Evolutionary conservation across 2,329 filamentous ascomycete genomes (phyloP).

Genomic region (Trichoderma sp.): DNA sequence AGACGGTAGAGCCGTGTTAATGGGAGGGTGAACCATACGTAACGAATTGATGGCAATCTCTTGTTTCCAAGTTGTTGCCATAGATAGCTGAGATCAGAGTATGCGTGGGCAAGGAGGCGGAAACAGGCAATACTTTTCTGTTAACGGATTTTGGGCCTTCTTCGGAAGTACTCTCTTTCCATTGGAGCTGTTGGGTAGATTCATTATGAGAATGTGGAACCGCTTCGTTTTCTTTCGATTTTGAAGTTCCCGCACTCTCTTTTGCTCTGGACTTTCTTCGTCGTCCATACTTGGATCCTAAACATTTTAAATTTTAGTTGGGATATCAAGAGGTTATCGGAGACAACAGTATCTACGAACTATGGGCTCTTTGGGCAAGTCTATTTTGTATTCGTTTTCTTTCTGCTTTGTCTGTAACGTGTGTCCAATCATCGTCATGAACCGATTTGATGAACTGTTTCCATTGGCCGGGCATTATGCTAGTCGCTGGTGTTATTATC

Average conservation of each 20-base stretch:
- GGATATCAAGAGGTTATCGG: no score
- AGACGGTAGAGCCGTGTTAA: background rate
- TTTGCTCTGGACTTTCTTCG: background rate
- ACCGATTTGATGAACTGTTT: background rate
- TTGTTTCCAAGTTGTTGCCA: background rate
- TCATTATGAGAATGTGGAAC: background rate
- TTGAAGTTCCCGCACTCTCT: background rate
- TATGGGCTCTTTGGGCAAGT: constrained; percentile 3
- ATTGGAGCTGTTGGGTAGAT: background rate
- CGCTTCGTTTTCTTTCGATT: background rate
- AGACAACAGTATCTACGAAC: background rate
- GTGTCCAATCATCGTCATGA: background rate
- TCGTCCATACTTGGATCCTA: background rate
- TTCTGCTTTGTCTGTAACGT: background rate
- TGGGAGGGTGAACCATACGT: background rate
- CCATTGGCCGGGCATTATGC: background rate
- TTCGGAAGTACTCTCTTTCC: background rate
- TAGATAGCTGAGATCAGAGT: background rate
- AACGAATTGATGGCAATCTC: background rate
- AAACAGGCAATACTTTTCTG: background rate
- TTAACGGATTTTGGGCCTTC: background rate
- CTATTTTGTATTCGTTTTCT: constrained; percentile 6
- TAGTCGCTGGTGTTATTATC: background rate
- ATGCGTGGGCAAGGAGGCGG: background rate
- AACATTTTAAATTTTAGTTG: background rate